Conservation (phyloP, 2,329 filamentous ascomycete species). For the Stemphylium lycopersici region DNA sequence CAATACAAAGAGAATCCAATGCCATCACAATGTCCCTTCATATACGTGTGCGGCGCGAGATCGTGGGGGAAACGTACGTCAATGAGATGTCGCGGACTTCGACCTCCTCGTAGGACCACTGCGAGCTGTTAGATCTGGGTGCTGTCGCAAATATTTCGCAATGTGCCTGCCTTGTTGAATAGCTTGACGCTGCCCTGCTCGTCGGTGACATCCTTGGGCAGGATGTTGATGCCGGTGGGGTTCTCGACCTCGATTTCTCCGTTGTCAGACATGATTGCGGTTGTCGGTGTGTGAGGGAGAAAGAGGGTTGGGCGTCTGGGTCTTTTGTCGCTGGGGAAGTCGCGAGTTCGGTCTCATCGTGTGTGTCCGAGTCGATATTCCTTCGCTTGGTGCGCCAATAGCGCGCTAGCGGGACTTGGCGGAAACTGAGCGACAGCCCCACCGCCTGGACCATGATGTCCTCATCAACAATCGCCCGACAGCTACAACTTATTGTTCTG, state of each 20-base stretch:
- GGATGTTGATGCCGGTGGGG: conserved; percentile 75
- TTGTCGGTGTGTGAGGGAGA: conserved; percentile 31
- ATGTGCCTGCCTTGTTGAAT: conserved; percentile 74
- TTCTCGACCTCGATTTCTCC: conserved; percentile 92
- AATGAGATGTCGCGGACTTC: conserved; percentile 99
- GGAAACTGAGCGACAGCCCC: not conserved
- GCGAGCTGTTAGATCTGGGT: conserved; percentile 22
- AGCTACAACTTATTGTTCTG: no score
- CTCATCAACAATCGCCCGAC: no score
- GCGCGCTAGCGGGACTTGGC: conserved; percentile 25
- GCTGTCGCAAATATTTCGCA: conserved; percentile 6
- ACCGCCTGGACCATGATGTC: no score
- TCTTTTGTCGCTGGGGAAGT: conserved; percentile 40
- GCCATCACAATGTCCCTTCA: conserved; percentile 18
- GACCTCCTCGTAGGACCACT: conserved; percentile 96
- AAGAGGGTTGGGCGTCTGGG: conserved; percentile 30
- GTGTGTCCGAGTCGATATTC: conserved; percentile 22
- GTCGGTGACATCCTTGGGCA: conserved; percentile 89
- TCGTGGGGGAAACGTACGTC: conserved; percentile 72
- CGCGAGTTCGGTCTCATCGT: conserved; percentile 15
- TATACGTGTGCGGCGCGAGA: conserved; percentile 15
- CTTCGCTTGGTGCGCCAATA: conserved; percentile 26
- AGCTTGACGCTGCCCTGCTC: conserved; percentile 94
- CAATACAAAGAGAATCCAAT: conserved; percentile 22
- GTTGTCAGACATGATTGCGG: conserved; percentile 76